A percentile compares a stretch with the other conserved stretches of the same genome.
phyloP scores from a whole-genome alignment of 257 asterid genomes.

The Solanum piurae region DNA sequence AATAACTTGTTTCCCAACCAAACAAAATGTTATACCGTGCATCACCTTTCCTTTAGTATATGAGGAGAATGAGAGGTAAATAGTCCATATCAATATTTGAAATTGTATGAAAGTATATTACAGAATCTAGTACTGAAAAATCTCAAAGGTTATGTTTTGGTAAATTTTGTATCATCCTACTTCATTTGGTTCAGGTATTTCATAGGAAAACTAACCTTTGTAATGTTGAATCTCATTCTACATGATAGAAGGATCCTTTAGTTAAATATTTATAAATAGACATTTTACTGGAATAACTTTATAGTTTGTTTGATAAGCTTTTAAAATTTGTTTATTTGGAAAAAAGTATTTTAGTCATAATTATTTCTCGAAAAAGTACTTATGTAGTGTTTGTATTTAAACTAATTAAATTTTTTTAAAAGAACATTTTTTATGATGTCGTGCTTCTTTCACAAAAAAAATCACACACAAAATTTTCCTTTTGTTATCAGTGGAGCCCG shows the following conservation, averaged over 20 bases:
- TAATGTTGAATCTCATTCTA: not conserved
- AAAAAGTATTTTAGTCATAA: not conserved
- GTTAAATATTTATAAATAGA: not conserved
- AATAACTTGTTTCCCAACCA: not conserved
- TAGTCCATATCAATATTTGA: not conserved
- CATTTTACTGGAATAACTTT: not conserved
- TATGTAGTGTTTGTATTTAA: not conserved
- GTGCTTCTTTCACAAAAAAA: too few relatives aligned
- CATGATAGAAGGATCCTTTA: not conserved
- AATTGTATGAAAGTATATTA: not conserved
- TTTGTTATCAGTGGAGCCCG: too few relatives aligned
- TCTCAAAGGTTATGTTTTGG: not conserved
- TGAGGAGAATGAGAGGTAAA: not conserved
- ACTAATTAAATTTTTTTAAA: not conserved
- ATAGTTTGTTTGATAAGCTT: not conserved
- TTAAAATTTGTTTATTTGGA: not conserved
- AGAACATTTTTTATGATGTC: not conserved
- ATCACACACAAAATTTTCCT: too few relatives aligned
- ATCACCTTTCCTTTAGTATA: not conserved
- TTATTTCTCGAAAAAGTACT: not conserved
- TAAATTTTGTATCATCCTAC: not conserved
- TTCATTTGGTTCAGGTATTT: not conserved
- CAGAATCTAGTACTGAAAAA: not conserved
- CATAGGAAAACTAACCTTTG: not conserved
- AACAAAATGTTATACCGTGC: not conserved